These are phyloP conservation scores for Globisporangium radiosum DNA, from an alignment of 352 stramenopile species.

Conservation along the genomic window DNA sequence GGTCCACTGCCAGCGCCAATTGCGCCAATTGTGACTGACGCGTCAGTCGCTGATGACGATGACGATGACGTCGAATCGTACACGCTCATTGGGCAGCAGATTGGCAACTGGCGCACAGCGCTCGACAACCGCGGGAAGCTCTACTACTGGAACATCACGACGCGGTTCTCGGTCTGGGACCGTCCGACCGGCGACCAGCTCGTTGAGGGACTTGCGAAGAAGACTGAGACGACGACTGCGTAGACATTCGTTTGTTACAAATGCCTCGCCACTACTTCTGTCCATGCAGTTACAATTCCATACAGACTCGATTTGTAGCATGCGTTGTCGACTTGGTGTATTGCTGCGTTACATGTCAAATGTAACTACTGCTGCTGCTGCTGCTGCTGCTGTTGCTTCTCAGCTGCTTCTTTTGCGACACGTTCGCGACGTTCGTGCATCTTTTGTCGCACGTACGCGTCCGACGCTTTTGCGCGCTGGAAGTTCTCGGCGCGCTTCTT, in stretches of 20 bases:
- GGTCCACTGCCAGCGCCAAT: conserved; percentile 22
- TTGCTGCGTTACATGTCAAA: neutral
- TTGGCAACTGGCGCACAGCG: conserved; percentile 80
- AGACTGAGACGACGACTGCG: conserved; percentile 18
- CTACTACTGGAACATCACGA: conserved; percentile 87
- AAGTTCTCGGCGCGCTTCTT: conserved; percentile 60
- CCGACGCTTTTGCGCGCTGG: conserved; percentile 49
- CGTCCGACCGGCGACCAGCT: conserved; percentile 54
- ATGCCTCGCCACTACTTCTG: no score
- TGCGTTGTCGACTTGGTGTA: neutral
- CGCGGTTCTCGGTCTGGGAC: conserved; percentile 77
- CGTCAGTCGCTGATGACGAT: conserved; percentile 21
- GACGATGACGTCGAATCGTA: conserved; percentile 54
- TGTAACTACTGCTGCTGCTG: conserved; percentile 1
- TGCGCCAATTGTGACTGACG: neutral
- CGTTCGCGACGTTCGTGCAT: conserved; percentile 65
- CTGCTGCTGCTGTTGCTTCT: conserved; percentile 1
- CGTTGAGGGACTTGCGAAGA: conserved; percentile 30
- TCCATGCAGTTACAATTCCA: no score
- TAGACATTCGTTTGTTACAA: neutral
- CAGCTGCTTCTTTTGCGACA: conserved; percentile 13
- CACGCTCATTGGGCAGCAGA: conserved; percentile 74
- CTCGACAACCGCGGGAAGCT: conserved; percentile 82
- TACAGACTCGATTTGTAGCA: neutral
- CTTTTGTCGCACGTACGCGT: conserved; percentile 70